These are phyloP conservation scores for Buxus sempervirens DNA, from an alignment of 164 flowering plant genomes.

Conservation along the genomic window DNA sequence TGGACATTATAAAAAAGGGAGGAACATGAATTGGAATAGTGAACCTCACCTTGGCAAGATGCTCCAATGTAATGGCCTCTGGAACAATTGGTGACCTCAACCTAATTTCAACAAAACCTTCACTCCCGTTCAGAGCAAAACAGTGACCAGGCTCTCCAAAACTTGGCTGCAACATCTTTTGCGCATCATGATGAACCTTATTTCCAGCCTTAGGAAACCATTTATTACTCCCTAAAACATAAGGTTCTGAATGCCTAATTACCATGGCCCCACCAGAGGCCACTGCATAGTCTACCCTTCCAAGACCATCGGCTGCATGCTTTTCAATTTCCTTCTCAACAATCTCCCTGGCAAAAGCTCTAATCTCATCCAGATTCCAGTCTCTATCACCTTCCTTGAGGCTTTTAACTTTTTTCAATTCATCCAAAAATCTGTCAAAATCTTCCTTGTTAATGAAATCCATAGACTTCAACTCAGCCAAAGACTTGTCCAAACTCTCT, in stretches of 20 bases:
- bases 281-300: slow-evolving; percentile 77
- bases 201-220: slow-evolving; percentile 23
- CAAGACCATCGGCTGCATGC: slow-evolving; percentile 89
- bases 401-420: slow-evolving; percentile 29
- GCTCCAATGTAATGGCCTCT: slow-evolving; percentile 83
- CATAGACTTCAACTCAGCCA: slow-evolving; percentile 27
- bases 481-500: slow-evolving; percentile 26
- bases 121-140: slow-evolving; percentile 68
- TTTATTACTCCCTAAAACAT: slow-evolving; percentile 22
- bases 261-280: slow-evolving; percentile 63
- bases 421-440: slow-evolving; percentile 39
- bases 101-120: slow-evolving; percentile 66
- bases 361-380: slow-evolving; percentile 53
- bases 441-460: slow-evolving; percentile 54
- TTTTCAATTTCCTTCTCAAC: slow-evolving; percentile 69
- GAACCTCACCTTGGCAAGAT: slow-evolving; percentile 69
- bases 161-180: slow-evolving; percentile 70
- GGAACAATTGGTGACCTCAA: slow-evolving; percentile 68
- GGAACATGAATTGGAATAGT: not conserved
- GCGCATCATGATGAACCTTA: slow-evolving; percentile 44
- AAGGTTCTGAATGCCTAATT: slow-evolving; percentile 65
- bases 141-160: slow-evolving; percentile 96
- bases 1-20: not conserved
- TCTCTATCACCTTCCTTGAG: slow-evolving; percentile 15
- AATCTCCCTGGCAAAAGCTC: slow-evolving; percentile 52